Conservation (phyloP, 345 rosid species). For the Citrus maxima region DNA sequence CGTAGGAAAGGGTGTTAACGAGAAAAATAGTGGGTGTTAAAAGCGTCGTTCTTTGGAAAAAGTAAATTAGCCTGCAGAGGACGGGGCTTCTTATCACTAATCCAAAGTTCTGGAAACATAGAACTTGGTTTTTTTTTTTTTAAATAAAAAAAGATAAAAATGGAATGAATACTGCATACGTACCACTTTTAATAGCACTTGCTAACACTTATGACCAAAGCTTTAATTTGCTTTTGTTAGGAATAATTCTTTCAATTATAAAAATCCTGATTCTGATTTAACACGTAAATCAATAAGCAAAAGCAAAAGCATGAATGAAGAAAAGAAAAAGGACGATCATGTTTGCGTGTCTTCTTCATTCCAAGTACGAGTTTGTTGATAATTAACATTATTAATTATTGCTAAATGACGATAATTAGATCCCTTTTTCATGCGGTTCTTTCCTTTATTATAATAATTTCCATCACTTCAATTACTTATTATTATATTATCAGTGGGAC, state of each 20-base stretch:
- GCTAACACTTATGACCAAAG: not conserved
- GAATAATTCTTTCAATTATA: conserved; percentile 3
- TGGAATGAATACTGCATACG: not conserved
- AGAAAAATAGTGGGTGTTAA: too few relatives aligned
- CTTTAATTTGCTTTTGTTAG: not conserved
- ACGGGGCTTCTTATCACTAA: too few relatives aligned
- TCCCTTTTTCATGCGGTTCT: not conserved
- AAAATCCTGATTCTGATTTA: conserved; percentile 15
- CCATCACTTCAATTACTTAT: not conserved
- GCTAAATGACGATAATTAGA: conserved; percentile 3
- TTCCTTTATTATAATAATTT: not conserved
- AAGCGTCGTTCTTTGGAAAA: too few relatives aligned
- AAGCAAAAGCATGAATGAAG: not conserved
- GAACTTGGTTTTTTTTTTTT: too few relatives aligned
- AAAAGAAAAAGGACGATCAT: not conserved
- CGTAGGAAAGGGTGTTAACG: too few relatives aligned
- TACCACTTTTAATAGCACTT: not conserved
- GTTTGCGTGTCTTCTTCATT: not conserved
- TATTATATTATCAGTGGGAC: not conserved
- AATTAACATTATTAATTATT: conserved; percentile 1
- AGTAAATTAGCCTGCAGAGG: too few relatives aligned
- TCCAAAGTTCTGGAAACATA: too few relatives aligned
- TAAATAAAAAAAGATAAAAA: not conserved
- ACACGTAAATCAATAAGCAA: not conserved
- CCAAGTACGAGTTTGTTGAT: conserved; percentile 7